Evolutionary conservation across 768 basidiomycete genomes (phyloP).

Genomic region (Tremella fuciformis): DNA sequence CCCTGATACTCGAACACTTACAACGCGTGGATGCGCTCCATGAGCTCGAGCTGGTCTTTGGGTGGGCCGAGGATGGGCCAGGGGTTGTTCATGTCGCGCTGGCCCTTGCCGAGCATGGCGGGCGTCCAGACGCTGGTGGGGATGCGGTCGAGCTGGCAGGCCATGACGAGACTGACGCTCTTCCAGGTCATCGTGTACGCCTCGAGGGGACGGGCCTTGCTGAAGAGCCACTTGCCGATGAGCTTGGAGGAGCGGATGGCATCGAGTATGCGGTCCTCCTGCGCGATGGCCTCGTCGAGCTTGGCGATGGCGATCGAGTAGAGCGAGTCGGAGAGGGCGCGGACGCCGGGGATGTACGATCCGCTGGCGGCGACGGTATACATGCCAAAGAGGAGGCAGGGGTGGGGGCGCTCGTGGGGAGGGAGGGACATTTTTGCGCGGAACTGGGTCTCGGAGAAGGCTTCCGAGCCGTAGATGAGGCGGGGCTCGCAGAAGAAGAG

Average conservation of each 20-base stretch:
- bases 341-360: conserved; percentile 37
- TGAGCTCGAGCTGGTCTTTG: conserved; percentile 25
- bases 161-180: conserved; percentile 23
- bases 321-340: conserved; percentile 25
- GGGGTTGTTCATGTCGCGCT: neutral
- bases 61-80: conserved; percentile 23
- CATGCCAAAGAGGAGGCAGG: conserved; percentile 37
- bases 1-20: conserved; percentile 9
- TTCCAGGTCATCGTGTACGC: conserved; percentile 18
- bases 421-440: conserved; percentile 17
- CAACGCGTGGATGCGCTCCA: conserved; percentile 37
- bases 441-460: conserved; percentile 30
- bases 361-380: conserved; percentile 28
- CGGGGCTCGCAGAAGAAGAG: conserved; percentile 30
- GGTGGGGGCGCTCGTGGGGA: conserved; percentile 16
- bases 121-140: conserved; percentile 13
- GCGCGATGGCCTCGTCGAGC: conserved; percentile 22
- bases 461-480: conserved; percentile 20
- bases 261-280: conserved; percentile 31
- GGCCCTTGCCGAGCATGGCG: neutral
- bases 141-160: conserved; percentile 30
- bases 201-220: conserved; percentile 20
- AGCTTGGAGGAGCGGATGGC: conserved; percentile 28
- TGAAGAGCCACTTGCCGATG: conserved; percentile 31
- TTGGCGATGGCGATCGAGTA: conserved; percentile 22